These are phyloP conservation scores for Corchorus olitorius DNA, from an alignment of 345 rosid species.

Conservation along the genomic window DNA sequence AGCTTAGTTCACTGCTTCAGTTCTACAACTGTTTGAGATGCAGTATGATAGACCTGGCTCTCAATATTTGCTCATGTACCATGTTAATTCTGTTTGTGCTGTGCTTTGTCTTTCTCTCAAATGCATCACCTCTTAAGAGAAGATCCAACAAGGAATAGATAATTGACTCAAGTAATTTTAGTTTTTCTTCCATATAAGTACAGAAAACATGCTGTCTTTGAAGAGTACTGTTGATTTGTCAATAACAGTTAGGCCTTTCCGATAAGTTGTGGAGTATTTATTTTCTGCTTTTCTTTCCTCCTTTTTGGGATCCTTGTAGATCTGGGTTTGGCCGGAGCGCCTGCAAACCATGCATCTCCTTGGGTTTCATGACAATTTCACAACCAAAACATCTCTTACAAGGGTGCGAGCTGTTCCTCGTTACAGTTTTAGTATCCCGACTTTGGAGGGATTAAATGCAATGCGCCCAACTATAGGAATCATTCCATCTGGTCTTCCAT, in stretches of 20 bases:
- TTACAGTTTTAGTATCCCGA: slow-evolving; percentile 69
- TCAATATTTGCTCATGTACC: not conserved
- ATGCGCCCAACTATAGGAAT: slow-evolving; percentile 73
- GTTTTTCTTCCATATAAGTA: not conserved
- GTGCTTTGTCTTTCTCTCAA: not conserved
- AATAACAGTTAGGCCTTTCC: not conserved
- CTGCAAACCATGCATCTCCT: slow-evolving; percentile 81
- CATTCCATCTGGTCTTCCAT: slow-evolving; percentile 91
- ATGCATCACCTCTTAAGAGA: not conserved
- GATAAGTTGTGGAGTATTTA: not conserved
- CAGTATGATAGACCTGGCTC: not conserved
- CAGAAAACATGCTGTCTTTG: not conserved
- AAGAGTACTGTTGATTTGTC: not conserved
- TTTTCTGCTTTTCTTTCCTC: not conserved
- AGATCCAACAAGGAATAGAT: not conserved
- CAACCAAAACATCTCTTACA: slow-evolving; percentile 67
- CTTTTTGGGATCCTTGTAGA: slow-evolving; percentile 32
- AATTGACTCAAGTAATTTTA: not conserved
- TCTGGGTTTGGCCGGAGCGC: slow-evolving; percentile 97
- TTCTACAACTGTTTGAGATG: not conserved
- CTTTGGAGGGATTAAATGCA: slow-evolving; percentile 65
- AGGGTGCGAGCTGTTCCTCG: slow-evolving; percentile 88
- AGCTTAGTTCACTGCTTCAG: slow-evolving; percentile 4
- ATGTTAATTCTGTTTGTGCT: not conserved
- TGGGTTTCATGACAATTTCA: slow-evolving; percentile 62